Conservation (phyloP, 441 rosid species). For the Populus hybrid region DNA sequence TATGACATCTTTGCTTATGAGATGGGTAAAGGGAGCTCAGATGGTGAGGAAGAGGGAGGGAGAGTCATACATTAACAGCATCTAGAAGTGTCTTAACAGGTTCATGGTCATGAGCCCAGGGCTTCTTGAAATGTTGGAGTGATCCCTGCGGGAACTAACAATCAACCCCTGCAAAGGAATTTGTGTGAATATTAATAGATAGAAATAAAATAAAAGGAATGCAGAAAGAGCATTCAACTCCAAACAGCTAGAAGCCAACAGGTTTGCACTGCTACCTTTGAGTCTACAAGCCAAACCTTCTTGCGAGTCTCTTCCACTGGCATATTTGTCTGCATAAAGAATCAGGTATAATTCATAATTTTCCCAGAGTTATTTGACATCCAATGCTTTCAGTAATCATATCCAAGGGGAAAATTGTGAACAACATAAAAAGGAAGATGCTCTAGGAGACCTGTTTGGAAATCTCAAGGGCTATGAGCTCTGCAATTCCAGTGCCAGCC, state of each 20-base stretch:
- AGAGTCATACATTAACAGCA: slow-evolving; percentile 61
- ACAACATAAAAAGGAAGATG: neutral
- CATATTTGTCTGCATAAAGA: slow-evolving; percentile 46
- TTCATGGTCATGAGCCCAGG: slow-evolving; percentile 85
- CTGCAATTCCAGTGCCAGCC: slow-evolving; percentile 96
- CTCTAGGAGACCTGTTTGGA: slow-evolving; percentile 52
- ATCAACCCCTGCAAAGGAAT: slow-evolving; percentile 61
- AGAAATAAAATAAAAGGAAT: neutral
- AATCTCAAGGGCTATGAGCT: slow-evolving; percentile 81
- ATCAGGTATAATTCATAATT: neutral
- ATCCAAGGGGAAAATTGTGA: neutral
- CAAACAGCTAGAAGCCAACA: slow-evolving; percentile 1
- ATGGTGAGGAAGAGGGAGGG: slow-evolving; percentile 3
- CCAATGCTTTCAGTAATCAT: neutral
- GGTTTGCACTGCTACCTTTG: slow-evolving; percentile 35
- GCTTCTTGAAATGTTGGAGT: slow-evolving; percentile 87
- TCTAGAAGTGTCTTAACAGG: slow-evolving; percentile 58
- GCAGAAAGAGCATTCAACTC: neutral
- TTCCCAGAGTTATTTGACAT: neutral
- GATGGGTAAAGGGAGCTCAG: neutral
- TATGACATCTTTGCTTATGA: neutral
- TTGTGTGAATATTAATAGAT: neutral
- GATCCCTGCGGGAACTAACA: slow-evolving; percentile 68
- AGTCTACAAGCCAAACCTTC: slow-evolving; percentile 58
- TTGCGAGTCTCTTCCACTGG: slow-evolving; percentile 28